Conservation (phyloP, 2,329 filamentous ascomycete genomes). For the Scleromitrula shiraiana region DNA sequence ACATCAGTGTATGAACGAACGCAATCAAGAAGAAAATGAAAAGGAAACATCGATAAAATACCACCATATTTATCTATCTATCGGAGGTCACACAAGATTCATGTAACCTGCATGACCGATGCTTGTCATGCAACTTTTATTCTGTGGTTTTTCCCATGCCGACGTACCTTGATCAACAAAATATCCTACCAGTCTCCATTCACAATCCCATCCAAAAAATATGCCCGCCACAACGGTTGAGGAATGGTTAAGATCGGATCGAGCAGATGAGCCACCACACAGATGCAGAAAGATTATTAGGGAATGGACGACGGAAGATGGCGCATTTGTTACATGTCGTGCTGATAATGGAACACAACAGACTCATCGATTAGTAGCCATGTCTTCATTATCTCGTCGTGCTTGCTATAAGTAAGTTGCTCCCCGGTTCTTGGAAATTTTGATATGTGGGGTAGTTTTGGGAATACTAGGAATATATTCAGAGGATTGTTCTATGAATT, state of each 20-base stretch:
- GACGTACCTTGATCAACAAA: slow-evolving; percentile 13
- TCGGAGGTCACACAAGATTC: slow-evolving; percentile 24
- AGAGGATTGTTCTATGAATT: no score
- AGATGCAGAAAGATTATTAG: slow-evolving; percentile 28
- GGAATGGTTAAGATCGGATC: slow-evolving; percentile 27
- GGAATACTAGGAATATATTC: background rate
- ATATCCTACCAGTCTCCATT: slow-evolving; percentile 12
- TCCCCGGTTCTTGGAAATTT: background rate
- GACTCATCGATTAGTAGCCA: slow-evolving; percentile 35
- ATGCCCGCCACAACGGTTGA: slow-evolving; percentile 29
- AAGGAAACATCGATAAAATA: background rate
- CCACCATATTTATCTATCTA: slow-evolving; percentile 8
- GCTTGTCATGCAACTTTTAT: slow-evolving; percentile 27
- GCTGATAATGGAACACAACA: slow-evolving; percentile 32
- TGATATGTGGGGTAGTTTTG: background rate
- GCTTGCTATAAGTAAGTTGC: slow-evolving; percentile 49
- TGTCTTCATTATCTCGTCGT: slow-evolving; percentile 75
- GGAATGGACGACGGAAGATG: slow-evolving; percentile 27
- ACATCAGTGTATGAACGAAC: slow-evolving; percentile 4
- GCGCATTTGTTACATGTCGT: slow-evolving; percentile 30
- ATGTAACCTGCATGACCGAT: slow-evolving; percentile 29
- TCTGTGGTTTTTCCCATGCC: slow-evolving; percentile 16
- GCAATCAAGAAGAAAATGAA: no score
- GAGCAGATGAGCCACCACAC: slow-evolving; percentile 27
- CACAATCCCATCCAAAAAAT: slow-evolving; percentile 13